Conservation (phyloP, 1,284 basidiomycete genomes). For the Termitomyces sp. region DNA sequence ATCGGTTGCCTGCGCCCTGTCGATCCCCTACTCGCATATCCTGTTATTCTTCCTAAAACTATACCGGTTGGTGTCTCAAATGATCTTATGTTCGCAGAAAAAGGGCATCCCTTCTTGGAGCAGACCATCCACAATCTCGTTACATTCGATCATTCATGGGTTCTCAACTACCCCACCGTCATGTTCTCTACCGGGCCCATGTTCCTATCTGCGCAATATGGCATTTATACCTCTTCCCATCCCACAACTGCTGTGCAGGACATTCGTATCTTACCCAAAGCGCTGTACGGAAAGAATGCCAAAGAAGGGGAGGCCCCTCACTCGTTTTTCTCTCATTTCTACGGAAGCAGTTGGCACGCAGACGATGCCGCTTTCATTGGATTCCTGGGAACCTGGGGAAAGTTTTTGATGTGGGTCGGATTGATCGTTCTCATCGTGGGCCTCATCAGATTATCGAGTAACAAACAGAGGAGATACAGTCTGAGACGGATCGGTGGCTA, state of each 20-base stretch:
- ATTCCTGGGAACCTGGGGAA: conserved; percentile 86
- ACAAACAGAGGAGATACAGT: conserved; percentile 52
- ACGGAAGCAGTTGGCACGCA: conserved; percentile 95
- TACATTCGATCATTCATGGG: conserved; percentile 91
- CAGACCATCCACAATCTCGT: conserved; percentile 90
- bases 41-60: conserved; percentile 90
- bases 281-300: conserved; percentile 95
- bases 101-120: conserved; percentile 84
- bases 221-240: conserved; percentile 74
- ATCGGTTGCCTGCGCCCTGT: conserved; percentile 90
- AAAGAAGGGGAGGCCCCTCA: conserved; percentile 79
- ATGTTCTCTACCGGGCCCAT: conserved; percentile 99
- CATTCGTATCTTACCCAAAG: conserved; percentile 88
- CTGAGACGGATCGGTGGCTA: conserved; percentile 65
- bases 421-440: conserved; percentile 67
- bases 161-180: conserved; percentile 97
- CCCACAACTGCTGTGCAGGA: conserved; percentile 62
- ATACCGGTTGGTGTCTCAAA: conserved; percentile 97
- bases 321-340: conserved; percentile 93
- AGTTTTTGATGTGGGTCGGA: conserved; percentile 79
- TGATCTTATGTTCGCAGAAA: conserved; percentile 92
- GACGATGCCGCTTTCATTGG: conserved; percentile 92
- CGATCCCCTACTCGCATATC: conserved; percentile 84
- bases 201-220: conserved; percentile 87
- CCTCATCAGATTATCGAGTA: conserved; percentile 56